Conservation (phyloP, 208 protist genomes). For the Jaenimonas drosophilae region DNA sequence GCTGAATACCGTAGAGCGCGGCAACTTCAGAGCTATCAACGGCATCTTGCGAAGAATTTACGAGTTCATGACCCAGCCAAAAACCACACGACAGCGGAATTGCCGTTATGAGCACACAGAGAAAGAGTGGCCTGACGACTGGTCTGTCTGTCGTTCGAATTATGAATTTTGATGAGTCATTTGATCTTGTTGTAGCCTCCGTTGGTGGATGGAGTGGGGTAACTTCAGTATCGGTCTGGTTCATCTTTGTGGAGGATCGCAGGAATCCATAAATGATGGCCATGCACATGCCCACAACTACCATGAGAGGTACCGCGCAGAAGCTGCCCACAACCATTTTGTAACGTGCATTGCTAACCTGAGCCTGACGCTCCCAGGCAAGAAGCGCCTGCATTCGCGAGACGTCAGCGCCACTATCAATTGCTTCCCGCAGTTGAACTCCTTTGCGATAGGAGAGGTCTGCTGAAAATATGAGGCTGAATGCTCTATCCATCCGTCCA, state of each 20-base stretch:
- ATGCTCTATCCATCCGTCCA: not conserved
- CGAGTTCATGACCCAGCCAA: too few relatives aligned
- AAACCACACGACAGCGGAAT: not conserved
- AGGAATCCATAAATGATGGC: not conserved
- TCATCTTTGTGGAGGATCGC: not conserved
- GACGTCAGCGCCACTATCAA: not conserved
- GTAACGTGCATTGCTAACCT: not conserved
- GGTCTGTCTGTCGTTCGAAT: not conserved
- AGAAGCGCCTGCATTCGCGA: not conserved
- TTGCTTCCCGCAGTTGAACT: not conserved
- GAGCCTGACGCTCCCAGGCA: not conserved
- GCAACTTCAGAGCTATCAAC: not conserved
- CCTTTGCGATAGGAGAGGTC: not conserved
- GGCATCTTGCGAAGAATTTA: too few relatives aligned
- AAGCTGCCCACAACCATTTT: too few relatives aligned
- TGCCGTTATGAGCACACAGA: not conserved
- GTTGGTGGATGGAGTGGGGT: not conserved
- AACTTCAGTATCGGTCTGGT: not conserved
- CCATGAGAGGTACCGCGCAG: too few relatives aligned
- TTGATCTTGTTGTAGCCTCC: too few relatives aligned
- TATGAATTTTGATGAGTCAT: not conserved
- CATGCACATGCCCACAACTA: not conserved
- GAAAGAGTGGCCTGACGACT: not conserved
- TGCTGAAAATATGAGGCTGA: not conserved
- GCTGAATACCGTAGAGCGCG: not conserved